A percentile compares a stretch with the other conserved stretches of the same genome.
Conservation (phyloP, 2,329 filamentous ascomycete genomes). For the Chaetothyriales sp. region DNA sequence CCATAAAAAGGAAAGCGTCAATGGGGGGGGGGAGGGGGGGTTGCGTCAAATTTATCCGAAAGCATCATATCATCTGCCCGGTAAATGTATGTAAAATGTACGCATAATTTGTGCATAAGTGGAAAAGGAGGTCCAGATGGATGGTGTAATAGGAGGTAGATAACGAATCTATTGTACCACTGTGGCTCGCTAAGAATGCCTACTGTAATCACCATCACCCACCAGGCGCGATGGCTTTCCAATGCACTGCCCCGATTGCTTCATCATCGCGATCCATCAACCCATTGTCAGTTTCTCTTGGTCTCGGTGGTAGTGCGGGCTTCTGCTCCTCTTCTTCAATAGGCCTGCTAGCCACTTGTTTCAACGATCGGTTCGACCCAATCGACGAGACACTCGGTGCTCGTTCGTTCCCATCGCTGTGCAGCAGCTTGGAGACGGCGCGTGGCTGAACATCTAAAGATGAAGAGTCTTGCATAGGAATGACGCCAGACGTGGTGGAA, state of each 20-base stretch:
- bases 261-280: neutral
- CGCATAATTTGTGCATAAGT: neutral
- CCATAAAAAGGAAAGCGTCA: too few relatives aligned
- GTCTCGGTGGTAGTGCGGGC: slow-evolving; percentile 1
- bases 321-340: neutral
- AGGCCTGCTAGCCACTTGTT: neutral
- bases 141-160: too few relatives aligned
- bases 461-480: neutral
- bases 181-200: neutral
- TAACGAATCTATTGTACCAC: neutral
- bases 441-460: neutral
- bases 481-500: neutral
- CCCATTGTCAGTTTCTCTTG: neutral
- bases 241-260: neutral
- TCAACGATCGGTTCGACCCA: neutral
- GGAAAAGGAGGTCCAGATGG: neutral
- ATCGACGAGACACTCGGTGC: neutral
- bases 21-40: too few relatives aligned
- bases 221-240: neutral
- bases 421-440: neutral
- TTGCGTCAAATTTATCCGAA: too few relatives aligned
- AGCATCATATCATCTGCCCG: neutral
- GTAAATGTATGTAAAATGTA: neutral
- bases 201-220: neutral
- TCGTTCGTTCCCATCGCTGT: neutral